phyloP scores from a whole-genome alignment of 441 rosid species.

The Omphalea diandra region DNA sequence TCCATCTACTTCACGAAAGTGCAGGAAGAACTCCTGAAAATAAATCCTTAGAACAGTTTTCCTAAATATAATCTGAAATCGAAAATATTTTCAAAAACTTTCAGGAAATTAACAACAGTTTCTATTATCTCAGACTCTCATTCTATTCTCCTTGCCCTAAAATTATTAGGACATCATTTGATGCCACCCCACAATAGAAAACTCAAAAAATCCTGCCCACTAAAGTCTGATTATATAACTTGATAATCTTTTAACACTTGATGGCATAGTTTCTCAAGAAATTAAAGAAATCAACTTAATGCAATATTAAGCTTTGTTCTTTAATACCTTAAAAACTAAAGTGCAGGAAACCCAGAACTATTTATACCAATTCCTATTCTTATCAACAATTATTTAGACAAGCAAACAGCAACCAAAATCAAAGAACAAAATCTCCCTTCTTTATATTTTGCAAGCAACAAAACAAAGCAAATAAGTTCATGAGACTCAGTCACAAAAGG shows the following conservation, averaged over 20 bases:
- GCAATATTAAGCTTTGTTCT: background rate
- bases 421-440: background rate
- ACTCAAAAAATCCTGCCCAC: background rate
- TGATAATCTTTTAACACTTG: background rate
- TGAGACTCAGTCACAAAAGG: conserved; percentile 5
- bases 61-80: background rate
- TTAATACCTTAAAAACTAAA: background rate
- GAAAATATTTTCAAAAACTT: background rate
- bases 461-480: conserved; percentile 8
- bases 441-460: background rate
- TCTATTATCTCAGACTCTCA: background rate
- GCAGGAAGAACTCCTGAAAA: background rate
- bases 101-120: background rate
- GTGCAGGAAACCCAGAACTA: background rate
- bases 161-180: background rate
- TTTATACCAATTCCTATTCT: background rate
- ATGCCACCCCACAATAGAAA: background rate
- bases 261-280: background rate
- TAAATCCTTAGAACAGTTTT: background rate
- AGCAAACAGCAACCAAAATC: background rate
- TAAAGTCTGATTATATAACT: background rate
- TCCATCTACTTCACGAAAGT: background rate
- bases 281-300: background rate
- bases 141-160: background rate
- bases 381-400: background rate